Percentiles rank a stretch among this genome's conserved stretches.
phyloP scores from a whole-genome alignment of 1,284 basidiomycete species.

The Golubevia pallescens region DNA sequence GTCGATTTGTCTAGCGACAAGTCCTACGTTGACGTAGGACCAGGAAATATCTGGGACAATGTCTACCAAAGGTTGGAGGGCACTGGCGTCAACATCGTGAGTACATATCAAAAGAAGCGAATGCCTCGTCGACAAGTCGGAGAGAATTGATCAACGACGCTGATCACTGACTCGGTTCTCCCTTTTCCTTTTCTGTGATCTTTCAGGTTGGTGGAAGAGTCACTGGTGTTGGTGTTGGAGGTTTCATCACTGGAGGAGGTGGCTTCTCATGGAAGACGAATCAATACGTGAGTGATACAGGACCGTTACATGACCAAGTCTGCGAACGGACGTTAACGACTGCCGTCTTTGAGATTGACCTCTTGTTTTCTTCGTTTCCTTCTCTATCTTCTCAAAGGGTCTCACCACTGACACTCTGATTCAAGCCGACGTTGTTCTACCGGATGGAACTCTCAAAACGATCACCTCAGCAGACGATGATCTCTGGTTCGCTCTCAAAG shows the following conservation, averaged over 20 bases:
- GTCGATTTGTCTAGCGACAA: slow-evolving; percentile 28
- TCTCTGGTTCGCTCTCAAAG: slow-evolving; percentile 35
- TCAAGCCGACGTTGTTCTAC: slow-evolving; percentile 29
- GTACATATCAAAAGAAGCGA: too few relatives aligned
- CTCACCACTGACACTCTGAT: slow-evolving; percentile 29
- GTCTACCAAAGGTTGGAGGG: slow-evolving; percentile 28
- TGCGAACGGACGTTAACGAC: too few relatives aligned
- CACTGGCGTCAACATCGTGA: slow-evolving; percentile 19
- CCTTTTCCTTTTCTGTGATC: too few relatives aligned
- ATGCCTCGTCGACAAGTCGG: too few relatives aligned
- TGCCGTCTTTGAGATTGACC: too few relatives aligned
- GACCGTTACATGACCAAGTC: too few relatives aligned
- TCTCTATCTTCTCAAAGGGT: slow-evolving; percentile 7
- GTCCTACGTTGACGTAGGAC: slow-evolving; percentile 33
- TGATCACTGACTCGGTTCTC: too few relatives aligned
- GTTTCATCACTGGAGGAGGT: slow-evolving; percentile 38
- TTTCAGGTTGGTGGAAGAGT: slow-evolving; percentile 30
- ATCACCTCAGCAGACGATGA: slow-evolving; percentile 29
- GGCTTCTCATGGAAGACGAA: slow-evolving; percentile 38
- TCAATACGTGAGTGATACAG: too few relatives aligned
- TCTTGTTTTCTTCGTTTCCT: too few relatives aligned
- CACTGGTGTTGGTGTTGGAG: slow-evolving; percentile 30
- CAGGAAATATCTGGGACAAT: slow-evolving; percentile 39
- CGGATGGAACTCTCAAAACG: slow-evolving; percentile 26
- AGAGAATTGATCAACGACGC: too few relatives aligned